These are phyloP conservation scores for Auriscalpium microsporum DNA, from an alignment of 768 basidiomycete genomes.

Conservation along the genomic window DNA sequence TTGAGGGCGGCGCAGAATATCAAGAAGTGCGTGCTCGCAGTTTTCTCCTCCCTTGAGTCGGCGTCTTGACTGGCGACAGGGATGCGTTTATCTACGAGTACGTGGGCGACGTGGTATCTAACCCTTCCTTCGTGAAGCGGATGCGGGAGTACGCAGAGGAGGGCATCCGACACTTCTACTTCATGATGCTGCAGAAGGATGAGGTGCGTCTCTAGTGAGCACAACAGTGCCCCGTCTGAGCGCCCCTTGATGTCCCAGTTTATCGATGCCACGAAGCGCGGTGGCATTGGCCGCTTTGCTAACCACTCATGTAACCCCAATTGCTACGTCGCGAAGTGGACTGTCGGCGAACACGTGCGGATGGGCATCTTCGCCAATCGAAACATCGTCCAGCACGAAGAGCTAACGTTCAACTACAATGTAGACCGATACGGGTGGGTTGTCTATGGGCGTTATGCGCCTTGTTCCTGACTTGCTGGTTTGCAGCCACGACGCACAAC, in stretches of 20 bases:
- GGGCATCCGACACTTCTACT: conserved; percentile 95
- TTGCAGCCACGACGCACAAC: conserved; percentile 83
- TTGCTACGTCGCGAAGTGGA: conserved; percentile 98
- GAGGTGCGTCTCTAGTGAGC: conserved; percentile 48
- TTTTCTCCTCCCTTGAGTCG: neutral
- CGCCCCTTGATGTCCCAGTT: conserved; percentile 45
- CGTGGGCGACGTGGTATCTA: conserved; percentile 91
- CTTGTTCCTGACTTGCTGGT: neutral
- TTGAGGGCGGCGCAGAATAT: conserved; percentile 68
- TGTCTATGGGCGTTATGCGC: neutral
- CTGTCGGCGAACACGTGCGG: conserved; percentile 76
- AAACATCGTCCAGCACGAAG: conserved; percentile 67
- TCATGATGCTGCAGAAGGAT: conserved; percentile 99
- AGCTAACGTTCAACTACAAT: conserved; percentile 98
- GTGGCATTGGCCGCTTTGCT: conserved; percentile 93
- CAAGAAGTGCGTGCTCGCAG: conserved; percentile 42
- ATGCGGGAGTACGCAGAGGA: conserved; percentile 92
- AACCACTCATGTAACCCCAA: conserved; percentile 98
- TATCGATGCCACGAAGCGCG: conserved; percentile 95
- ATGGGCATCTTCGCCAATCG: conserved; percentile 99
- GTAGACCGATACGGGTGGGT: conserved; percentile 96
- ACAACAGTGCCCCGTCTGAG: neutral
- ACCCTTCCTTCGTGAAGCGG: conserved; percentile 79
- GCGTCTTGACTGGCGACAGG: conserved; percentile 31
- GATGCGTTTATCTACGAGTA: conserved; percentile 96